Conservation (phyloP, 2,329 filamentous ascomycete genomes). For the Fusarium brevicatenulatum region DNA sequence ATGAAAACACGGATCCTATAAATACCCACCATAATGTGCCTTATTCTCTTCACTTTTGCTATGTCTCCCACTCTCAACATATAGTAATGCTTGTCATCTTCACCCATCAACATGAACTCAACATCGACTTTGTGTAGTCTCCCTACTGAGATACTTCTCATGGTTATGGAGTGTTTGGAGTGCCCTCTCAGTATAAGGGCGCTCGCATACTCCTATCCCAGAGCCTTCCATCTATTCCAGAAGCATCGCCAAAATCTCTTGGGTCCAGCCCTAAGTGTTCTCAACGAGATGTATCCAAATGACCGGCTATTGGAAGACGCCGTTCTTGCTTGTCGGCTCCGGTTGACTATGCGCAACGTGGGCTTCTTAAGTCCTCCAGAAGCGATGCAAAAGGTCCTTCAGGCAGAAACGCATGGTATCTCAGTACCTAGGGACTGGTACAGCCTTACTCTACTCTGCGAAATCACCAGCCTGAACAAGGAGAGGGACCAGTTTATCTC, state of each 20-base stretch:
- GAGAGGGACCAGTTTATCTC: not conserved
- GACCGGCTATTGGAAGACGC: no score
- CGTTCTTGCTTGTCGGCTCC: no score
- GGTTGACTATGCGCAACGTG: no score
- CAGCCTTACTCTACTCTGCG: not conserved
- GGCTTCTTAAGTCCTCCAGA: no score
- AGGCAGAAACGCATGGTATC: no score
- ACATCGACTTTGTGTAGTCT: not conserved
- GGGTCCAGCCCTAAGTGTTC: no score
- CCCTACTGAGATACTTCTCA: not conserved
- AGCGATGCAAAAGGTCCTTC: no score
- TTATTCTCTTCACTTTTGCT: not conserved
- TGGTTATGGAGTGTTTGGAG: not conserved
- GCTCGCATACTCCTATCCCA: accelerated
- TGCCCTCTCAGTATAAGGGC: not conserved
- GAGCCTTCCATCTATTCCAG: not conserved
- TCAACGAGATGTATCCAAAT: no score
- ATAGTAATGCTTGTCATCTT: accelerated
- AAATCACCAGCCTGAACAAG: not conserved
- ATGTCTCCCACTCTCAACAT: not conserved
- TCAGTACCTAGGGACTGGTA: not conserved
- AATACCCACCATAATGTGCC: accelerated
- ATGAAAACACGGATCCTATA: not conserved
- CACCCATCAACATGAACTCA: not conserved
- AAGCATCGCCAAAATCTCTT: no score